Evolutionary conservation across 1,284 basidiomycete species (phyloP), one percentile per base, ranked within the genome.

Genomic region (Hemileia vastatrix): DNA sequence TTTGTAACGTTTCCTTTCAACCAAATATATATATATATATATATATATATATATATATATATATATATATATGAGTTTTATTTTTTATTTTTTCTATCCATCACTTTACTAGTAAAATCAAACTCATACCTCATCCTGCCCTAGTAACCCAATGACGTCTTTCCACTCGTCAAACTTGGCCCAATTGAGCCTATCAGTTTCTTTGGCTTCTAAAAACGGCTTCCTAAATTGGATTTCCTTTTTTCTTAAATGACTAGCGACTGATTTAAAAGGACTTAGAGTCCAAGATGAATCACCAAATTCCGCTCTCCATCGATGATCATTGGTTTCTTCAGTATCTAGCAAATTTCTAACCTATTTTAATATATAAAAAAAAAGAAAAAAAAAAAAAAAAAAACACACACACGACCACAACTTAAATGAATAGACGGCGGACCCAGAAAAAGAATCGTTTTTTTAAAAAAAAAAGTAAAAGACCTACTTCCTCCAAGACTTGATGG

Each of bases 121-220:
- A 32, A 47, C 13, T 24, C 58, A 11, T 21, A 61, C 58, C 40
- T 61, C 65, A 8, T 65, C 56, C 18, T 70, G 67, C 1, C 58
- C 65, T 8, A 95, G 79, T 64, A 87, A 81, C 18, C 77, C 77
- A 55, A 93, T 86, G 57, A 80, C 81, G n/a, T 80, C 78, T 68
- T 86, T 84, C 89, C 89, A 93, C 69, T 91, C 84, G 52, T 86
- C 84, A 87, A 88, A 95, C 74, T 92, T 91, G 61, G 81, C 77
- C 32, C 85, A 78, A 0, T 95, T 86, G 4, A 83, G 79, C 44
- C 81, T 83, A 71, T 95, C 90, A 69, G 87, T 90, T 33, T 81
- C 80, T 0, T 79, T 78, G 0, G 90, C 91, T 67, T 87, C 82
- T 1, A 80, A 79, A 9, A 95, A 79, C n/a, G 90, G 85, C 18